Percentiles rank a stretch among this genome's conserved stretches.
Conservation (phyloP, 306 rosid genomes). For the Pyrus bretschneideri region DNA sequence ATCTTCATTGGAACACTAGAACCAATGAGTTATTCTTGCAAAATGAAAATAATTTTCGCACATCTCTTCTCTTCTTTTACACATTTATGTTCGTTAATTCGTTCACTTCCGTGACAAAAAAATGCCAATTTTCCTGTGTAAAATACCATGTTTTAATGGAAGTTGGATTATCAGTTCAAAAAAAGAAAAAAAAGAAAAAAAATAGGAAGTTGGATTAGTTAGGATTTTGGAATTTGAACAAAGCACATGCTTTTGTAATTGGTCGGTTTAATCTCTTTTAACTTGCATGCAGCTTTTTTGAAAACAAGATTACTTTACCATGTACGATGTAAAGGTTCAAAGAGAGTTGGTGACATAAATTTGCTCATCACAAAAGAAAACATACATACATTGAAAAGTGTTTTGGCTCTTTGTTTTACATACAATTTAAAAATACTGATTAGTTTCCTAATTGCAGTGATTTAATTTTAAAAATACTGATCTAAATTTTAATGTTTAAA, state of each 20-base stretch:
- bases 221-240: background rate
- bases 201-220: background rate
- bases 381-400: slow-evolving; percentile 10
- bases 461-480: background rate
- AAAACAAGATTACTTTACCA: background rate
- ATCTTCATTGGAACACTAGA: background rate
- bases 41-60: too few species aligned
- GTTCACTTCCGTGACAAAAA: too few species aligned
- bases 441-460: background rate
- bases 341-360: slow-evolving; percentile 13
- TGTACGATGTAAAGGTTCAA: slow-evolving; percentile 22
- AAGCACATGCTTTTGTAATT: slow-evolving; percentile 9
- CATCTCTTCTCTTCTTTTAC: background rate
- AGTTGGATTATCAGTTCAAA: background rate
- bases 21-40: background rate
- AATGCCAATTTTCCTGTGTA: background rate
- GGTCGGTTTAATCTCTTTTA: background rate
- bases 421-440: background rate
- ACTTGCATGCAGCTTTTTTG: slow-evolving; percentile 16
- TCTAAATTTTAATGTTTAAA: too few species aligned
- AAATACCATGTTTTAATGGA: background rate
- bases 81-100: background rate
- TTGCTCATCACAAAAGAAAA: slow-evolving; percentile 6
- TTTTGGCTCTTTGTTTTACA: slow-evolving; percentile 18
- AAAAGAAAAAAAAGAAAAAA: too few species aligned